A percentile compares a stretch with the other conserved stretches of the same genome.
Evolutionary conservation across 208 protist genomes (phyloP).

Genomic region (Sergeia podlipaevii): DNA sequence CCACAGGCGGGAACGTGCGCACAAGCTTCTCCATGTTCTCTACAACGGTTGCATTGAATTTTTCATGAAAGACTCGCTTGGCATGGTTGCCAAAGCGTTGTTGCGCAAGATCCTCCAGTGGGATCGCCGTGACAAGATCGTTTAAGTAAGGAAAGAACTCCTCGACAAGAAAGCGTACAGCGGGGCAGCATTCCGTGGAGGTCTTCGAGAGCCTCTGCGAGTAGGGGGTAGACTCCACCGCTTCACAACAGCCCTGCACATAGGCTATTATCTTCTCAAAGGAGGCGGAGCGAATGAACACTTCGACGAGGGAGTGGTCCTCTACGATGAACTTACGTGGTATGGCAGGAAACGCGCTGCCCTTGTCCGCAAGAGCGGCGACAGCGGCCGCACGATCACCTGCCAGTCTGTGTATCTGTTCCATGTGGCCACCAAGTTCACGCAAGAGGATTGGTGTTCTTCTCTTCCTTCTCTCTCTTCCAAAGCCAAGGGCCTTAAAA

Average conservation of each 20-base stretch:
- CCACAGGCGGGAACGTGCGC: constrained; percentile 23
- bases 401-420: background rate
- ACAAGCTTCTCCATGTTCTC: constrained; percentile 50
- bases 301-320: constrained; percentile 55
- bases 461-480: too few species aligned
- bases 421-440: too few species aligned
- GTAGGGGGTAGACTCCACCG: constrained; percentile 15
- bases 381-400: too few species aligned
- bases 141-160: constrained; percentile 56
- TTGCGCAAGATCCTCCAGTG: constrained; percentile 67
- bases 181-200: constrained; percentile 20
- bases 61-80: constrained; percentile 68
- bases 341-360: constrained; percentile 3
- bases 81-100: constrained; percentile 89
- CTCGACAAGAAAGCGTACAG: constrained; percentile 34
- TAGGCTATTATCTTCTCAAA: constrained; percentile 73
- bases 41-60: constrained; percentile 38
- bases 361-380: background rate
- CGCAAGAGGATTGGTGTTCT: background rate
- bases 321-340: constrained; percentile 63
- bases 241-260: constrained; percentile 51
- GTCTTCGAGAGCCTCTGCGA: constrained; percentile 9
- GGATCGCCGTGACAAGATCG: constrained; percentile 53
- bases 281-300: constrained; percentile 48
- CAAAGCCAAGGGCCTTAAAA: too few species aligned